Evolutionary conservation across 805 yeast genomes (phyloP).

Genomic region (Myxozyma lipomycoides): DNA sequence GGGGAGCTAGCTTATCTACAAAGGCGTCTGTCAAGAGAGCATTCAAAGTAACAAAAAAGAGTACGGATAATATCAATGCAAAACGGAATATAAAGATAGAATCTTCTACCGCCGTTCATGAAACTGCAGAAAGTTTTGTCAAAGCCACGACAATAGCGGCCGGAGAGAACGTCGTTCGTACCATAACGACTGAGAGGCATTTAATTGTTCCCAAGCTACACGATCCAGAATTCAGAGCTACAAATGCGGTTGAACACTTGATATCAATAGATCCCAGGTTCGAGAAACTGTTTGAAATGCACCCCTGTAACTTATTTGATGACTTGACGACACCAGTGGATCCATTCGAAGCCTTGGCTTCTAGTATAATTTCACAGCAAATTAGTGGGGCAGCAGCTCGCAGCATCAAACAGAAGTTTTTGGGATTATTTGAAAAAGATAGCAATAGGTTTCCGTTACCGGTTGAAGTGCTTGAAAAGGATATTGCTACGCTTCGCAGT

Average conservation of each 20-base stretch:
- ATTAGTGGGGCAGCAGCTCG: slow-evolving; percentile 77
- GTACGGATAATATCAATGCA: too few relatives aligned
- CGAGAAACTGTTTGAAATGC: slow-evolving; percentile 7
- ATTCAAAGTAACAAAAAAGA: too few relatives aligned
- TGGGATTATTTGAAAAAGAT: slow-evolving; percentile 32
- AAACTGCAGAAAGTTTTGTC: too few relatives aligned
- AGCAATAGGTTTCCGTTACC: slow-evolving; percentile 49
- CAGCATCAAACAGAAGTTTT: slow-evolving; percentile 53
- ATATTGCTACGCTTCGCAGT: slow-evolving; percentile 49
- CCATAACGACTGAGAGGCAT: slow-evolving; percentile 31
- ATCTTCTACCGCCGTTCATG: too few relatives aligned
- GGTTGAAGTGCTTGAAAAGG: slow-evolving; percentile 40
- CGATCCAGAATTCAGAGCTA: slow-evolving; percentile 10
- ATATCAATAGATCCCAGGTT: slow-evolving; percentile 23
- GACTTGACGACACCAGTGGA: slow-evolving; percentile 21
- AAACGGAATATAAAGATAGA: too few relatives aligned
- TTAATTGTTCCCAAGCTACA: slow-evolving; percentile 39
- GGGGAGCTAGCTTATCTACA: too few relatives aligned
- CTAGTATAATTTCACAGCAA: slow-evolving; percentile 65
- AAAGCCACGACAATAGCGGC: too few relatives aligned
- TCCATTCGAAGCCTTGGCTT: slow-evolving; percentile 44
- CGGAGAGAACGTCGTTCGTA: too few relatives aligned
- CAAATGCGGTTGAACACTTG: slow-evolving; percentile 21
- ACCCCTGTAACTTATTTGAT: slow-evolving; percentile 17
- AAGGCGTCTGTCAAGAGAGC: too few relatives aligned